Evolutionary conservation across 1,284 basidiomycete genomes (phyloP), one percentile per base, ranked within the genome.

Genomic region (Amylostereum chailletii): DNA sequence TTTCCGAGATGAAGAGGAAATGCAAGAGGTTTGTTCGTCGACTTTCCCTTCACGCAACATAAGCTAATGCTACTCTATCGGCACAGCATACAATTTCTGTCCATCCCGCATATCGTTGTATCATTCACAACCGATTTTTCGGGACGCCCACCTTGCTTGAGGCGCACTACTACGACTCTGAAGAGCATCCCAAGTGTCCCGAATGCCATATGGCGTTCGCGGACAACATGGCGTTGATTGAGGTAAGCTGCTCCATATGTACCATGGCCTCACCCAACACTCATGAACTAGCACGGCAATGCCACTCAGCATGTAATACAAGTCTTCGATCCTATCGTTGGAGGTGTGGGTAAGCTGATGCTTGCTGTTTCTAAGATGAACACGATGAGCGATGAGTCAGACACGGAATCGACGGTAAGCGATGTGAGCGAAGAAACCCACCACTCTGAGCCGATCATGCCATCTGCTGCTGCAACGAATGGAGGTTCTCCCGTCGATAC

Each of bases 301-400:
- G 27, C 9, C 27, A 10, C 7, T 30, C 40, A 57, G 55, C 55
- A 57, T 50, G 52, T 57, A 38, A 51, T 53, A 39, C 34, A 46
- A 37, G 53, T 56, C 43, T 56, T 55, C 48, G 56, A 56, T 29
- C 54, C 51, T 47, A 48, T 56, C 8, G 47, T 56, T 27, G 46
- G 45, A 26, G 50, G 49, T 26, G 42, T 43, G 29, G 50, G 47
- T 42, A 48, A 41, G 34, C 50, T 57, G 34, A 52, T 47, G 41
- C 42, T 51, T 42, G 45, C 44, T 52, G 48, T 47, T 48, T 50
- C 47, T 46, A 50, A 57, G 54, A 50, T 50, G 45, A 50, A 39
- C 42, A 38, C 46, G 37, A 51, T 45, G 51, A 32, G 19, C 9
- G 32, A 27, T 26, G 42, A 45, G 31, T 42, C 37, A 4, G 34